Conservation (phyloP, 805 yeast species). For the Yarrowia yakushimensis region DNA sequence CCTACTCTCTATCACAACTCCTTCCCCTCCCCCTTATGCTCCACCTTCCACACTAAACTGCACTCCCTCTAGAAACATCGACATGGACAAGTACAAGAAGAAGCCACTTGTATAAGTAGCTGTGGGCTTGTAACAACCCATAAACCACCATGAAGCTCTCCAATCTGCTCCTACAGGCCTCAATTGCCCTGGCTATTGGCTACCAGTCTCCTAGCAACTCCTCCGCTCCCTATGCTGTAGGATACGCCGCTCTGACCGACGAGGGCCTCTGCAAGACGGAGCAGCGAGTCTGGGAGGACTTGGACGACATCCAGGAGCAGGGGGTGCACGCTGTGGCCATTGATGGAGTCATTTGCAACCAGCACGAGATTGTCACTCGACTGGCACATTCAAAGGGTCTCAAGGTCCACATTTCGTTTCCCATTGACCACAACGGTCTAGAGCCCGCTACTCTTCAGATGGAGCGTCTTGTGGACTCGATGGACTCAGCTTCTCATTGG, state of each 20-base stretch:
- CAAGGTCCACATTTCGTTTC: constrained; percentile 7
- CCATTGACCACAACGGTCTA: background rate
- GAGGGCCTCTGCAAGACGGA: constrained; percentile 3
- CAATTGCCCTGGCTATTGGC: background rate
- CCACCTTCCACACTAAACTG: background rate
- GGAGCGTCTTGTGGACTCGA: background rate
- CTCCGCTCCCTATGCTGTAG: constrained; percentile 1
- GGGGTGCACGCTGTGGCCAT: background rate
- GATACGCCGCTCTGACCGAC: constrained; percentile 3
- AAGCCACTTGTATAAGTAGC: background rate
- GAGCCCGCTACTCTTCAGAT: background rate
- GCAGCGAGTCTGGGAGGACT: background rate
- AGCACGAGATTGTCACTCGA: background rate
- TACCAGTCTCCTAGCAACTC: background rate
- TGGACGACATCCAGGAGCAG: background rate
- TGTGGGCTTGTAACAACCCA: too few relatives aligned
- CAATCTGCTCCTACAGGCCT: background rate
- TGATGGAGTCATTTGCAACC: background rate
- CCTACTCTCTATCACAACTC: background rate
- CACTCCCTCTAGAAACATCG: background rate
- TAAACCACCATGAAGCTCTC: background rate
- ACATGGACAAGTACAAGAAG: background rate
- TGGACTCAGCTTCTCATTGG: background rate
- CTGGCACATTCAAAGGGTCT: background rate
- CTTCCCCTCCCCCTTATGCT: background rate